A percentile compares a stretch with the other conserved stretches of the same genome.
Conservation (phyloP, 441 rosid species). For the Gossypium davidsonii region DNA sequence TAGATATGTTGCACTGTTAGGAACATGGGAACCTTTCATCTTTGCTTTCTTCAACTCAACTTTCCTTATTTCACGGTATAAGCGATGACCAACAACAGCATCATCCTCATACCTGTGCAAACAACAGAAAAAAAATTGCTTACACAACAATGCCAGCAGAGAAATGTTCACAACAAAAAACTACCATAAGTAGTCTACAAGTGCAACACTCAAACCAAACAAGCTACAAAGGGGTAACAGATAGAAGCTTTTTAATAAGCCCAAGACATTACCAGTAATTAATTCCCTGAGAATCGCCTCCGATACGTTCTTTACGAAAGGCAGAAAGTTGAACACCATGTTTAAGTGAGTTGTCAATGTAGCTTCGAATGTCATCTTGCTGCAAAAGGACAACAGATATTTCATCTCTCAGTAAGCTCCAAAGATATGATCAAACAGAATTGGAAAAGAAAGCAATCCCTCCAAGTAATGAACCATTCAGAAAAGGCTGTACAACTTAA, state of each 20-base stretch:
- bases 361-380: slow-evolving; percentile 94
- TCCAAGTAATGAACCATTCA: neutral
- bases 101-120: slow-evolving; percentile 91
- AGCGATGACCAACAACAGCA: slow-evolving; percentile 79
- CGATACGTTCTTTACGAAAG: slow-evolving; percentile 87
- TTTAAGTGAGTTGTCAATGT: slow-evolving; percentile 81
- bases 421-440: neutral
- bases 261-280: slow-evolving; percentile 64
- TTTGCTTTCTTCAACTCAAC: slow-evolving; percentile 67
- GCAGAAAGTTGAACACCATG: slow-evolving; percentile 73
- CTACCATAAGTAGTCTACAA: slow-evolving; percentile 1
- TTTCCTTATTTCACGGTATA: slow-evolving; percentile 89
- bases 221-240: neutral
- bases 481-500: neutral
- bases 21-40: slow-evolving; percentile 77
- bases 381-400: slow-evolving; percentile 28
- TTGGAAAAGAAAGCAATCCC: neutral
- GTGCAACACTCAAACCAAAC: slow-evolving; percentile 2
- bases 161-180: neutral
- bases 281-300: slow-evolving; percentile 95
- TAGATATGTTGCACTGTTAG: slow-evolving; percentile 56
- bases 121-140: slow-evolving; percentile 22
- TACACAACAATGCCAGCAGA: slow-evolving; percentile 13
- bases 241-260: slow-evolving; percentile 7
- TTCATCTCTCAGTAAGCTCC: neutral